These are phyloP conservation scores for Brassica carinata DNA, from an alignment of 345 rosid genomes.

Conservation along the genomic window DNA sequence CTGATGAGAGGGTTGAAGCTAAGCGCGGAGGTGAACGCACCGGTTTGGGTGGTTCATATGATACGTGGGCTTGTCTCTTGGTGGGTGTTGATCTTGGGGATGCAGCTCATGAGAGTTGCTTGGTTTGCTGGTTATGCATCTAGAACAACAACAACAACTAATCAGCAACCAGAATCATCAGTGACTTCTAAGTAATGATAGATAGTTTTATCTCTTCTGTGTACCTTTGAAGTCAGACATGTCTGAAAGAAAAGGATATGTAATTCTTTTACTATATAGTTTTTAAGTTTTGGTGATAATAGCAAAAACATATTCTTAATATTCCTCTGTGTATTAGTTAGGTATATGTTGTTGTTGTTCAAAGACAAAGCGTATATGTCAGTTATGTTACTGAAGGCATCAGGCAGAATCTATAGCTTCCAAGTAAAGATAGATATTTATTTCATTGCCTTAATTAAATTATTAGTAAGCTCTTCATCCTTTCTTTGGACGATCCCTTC, in stretches of 20 bases:
- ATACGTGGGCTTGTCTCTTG: slow-evolving; percentile 84
- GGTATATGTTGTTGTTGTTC: background rate
- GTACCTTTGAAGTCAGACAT: background rate
- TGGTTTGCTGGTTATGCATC: slow-evolving; percentile 90
- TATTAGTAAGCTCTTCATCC: too few species aligned
- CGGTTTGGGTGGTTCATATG: slow-evolving; percentile 77
- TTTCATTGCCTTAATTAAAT: too few species aligned
- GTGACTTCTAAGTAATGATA: slow-evolving; percentile 44
- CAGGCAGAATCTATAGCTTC: background rate
- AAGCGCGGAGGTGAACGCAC: slow-evolving; percentile 69
- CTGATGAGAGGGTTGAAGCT: slow-evolving; percentile 87
- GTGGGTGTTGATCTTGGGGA: slow-evolving; percentile 88
- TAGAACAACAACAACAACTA: slow-evolving; percentile 25
- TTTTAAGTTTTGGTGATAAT: background rate
- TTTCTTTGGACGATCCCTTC: background rate
- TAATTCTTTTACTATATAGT: background rate
- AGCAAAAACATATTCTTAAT: slow-evolving; percentile 12
- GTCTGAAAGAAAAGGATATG: background rate
- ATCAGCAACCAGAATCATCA: slow-evolving; percentile 24
- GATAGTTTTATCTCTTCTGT: background rate
- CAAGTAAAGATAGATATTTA: too few species aligned
- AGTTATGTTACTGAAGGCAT: background rate
- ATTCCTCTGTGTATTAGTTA: background rate
- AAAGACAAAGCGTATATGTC: too few species aligned
- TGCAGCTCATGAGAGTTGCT: slow-evolving; percentile 96